A percentile compares a stretch with the other conserved stretches of the same genome.
These are phyloP conservation scores for Tylopilus sp. DNA, from an alignment of 768 basidiomycete genomes.

Conservation along the genomic window DNA sequence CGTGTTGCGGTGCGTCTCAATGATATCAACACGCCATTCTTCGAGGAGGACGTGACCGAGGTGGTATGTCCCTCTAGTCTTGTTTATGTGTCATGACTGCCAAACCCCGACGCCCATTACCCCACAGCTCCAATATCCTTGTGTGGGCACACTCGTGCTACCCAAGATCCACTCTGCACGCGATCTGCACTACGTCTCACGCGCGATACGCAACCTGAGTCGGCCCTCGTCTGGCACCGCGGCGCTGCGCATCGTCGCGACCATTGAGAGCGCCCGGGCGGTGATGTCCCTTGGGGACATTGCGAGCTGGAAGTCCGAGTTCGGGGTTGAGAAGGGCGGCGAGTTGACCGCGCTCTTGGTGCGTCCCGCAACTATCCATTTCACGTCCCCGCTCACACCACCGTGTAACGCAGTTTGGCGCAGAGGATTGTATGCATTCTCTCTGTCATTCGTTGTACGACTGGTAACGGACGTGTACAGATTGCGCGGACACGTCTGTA, in stretches of 20 bases:
- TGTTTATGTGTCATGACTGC: not conserved
- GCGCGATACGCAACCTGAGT: slow-evolving; percentile 19
- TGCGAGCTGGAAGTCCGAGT: slow-evolving; percentile 59
- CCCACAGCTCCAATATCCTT: slow-evolving; percentile 40
- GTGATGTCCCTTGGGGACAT: slow-evolving; percentile 68
- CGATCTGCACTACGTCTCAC: slow-evolving; percentile 63
- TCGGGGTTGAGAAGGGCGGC: slow-evolving; percentile 46
- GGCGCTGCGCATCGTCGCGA: slow-evolving; percentile 62
- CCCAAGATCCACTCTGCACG: slow-evolving; percentile 77
- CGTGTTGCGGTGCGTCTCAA: slow-evolving; percentile 74
- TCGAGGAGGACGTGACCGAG: slow-evolving; percentile 57
- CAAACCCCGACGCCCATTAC: too few relatives aligned
- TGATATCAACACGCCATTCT: slow-evolving; percentile 61
- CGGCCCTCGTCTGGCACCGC: slow-evolving; percentile 25
- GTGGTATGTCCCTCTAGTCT: slow-evolving; percentile 40
- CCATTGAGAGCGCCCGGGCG: slow-evolving; percentile 80
- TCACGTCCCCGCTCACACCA: not conserved
- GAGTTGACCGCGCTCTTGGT: slow-evolving; percentile 60
- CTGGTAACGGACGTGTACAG: slow-evolving; percentile 36
- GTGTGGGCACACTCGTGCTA: slow-evolving; percentile 67
- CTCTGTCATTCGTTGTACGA: not conserved
- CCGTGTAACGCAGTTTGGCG: slow-evolving; percentile 65
- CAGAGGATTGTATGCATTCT: slow-evolving; percentile 76
- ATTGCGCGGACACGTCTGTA: slow-evolving; percentile 87
- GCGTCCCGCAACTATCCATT: not conserved